Conservation (phyloP, 805 yeast genomes). For the Starmerella bacillaris region DNA sequence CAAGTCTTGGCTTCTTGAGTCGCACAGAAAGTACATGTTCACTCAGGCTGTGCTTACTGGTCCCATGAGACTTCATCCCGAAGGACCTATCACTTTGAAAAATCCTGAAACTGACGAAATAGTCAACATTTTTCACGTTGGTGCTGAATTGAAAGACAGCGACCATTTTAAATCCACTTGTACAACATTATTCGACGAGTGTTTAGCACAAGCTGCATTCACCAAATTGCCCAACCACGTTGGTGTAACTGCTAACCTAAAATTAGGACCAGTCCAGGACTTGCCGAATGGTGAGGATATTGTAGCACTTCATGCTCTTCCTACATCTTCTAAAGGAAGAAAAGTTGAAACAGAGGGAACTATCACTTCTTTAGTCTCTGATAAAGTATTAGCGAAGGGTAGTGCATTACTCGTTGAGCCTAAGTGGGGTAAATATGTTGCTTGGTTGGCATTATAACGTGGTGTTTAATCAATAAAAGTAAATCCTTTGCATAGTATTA, state of each 20-base stretch:
- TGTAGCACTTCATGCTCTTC: conserved; percentile 5
- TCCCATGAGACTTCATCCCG: conserved; percentile 3
- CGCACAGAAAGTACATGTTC: conserved; percentile 13
- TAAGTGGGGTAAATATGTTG: conserved; percentile 13
- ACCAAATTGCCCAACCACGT: conserved; percentile 50
- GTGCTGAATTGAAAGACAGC: conserved; percentile 24
- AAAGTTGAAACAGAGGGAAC: conserved; percentile 8
- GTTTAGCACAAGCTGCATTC: conserved; percentile 52
- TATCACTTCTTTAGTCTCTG: conserved; percentile 1
- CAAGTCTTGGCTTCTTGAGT: conserved; percentile 2
- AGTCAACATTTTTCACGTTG: conserved; percentile 6
- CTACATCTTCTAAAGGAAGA: conserved; percentile 6
- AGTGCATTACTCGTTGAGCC: conserved; percentile 12
- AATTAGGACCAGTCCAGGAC: conserved; percentile 29
- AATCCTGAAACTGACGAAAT: conserved; percentile 7
- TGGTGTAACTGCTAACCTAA: conserved; percentile 71
- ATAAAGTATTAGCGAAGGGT: conserved; percentile 3
- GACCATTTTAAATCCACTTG: conserved; percentile 61
- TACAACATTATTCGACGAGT: conserved; percentile 68
- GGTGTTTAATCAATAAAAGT: too few relatives aligned
- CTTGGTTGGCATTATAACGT: conserved; percentile 1
- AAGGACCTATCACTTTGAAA: conserved; percentile 7
- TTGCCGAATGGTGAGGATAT: conserved; percentile 1
- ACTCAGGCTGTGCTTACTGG: conserved; percentile 6
- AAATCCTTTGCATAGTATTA: too few relatives aligned